phyloP scores from a whole-genome alignment of 306 rosid species.

The Leucaena leucocephala region DNA sequence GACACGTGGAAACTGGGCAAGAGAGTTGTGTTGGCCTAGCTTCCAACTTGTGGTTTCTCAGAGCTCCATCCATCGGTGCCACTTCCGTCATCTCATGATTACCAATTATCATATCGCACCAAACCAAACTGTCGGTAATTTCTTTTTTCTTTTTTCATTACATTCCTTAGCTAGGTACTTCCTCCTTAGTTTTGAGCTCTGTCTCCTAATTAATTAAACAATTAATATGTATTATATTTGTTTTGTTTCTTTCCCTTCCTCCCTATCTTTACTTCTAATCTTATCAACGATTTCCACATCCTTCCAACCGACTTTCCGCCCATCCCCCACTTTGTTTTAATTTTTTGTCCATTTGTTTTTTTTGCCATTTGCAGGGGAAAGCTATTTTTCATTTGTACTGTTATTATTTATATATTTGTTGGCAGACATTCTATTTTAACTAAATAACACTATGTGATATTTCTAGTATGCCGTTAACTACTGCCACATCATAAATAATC shows the following conservation, averaged over 20 bases:
- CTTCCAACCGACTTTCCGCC: conserved; percentile 36
- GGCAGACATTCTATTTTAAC: background rate
- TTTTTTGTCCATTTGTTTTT: background rate
- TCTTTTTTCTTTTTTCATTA: background rate
- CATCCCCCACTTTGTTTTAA: background rate
- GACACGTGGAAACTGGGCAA: conserved; percentile 14
- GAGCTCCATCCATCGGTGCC: conserved; percentile 24
- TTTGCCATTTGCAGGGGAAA: background rate
- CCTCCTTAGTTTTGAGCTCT: background rate
- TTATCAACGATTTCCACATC: conserved; percentile 3
- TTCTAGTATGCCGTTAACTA: background rate
- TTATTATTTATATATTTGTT: background rate
- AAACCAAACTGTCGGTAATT: conserved; percentile 28
- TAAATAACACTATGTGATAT: background rate
- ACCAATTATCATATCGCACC: conserved; percentile 29
- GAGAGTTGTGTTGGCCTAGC: background rate
- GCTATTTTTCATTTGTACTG: background rate
- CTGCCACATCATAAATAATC: no score
- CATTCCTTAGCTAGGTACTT: background rate
- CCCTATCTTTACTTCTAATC: conserved; percentile 10
- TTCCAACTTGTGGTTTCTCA: conserved; percentile 6
- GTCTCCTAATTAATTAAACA: background rate
- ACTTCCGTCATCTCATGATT: conserved; percentile 31
- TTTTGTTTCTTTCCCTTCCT: conserved; percentile 16
- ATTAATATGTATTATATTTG: background rate